A percentile compares a stretch with the other conserved stretches of the same genome.
Evolutionary conservation across 2,329 filamentous ascomycete genomes (phyloP).

Genomic region (Hypoxylon rubiginosum): DNA sequence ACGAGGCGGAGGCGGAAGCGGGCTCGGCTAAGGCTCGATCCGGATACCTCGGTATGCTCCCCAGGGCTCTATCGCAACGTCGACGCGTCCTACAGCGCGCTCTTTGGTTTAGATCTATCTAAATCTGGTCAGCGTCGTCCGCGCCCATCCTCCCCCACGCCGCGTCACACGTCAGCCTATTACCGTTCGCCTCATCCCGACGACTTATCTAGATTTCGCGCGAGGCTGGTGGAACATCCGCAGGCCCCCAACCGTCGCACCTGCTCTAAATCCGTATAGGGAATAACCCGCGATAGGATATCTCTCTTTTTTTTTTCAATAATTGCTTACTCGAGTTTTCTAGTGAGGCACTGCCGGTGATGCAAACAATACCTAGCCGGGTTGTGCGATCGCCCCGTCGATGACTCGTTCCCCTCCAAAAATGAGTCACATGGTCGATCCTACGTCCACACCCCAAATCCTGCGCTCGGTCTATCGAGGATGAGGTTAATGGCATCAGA

Average conservation of each 20-base stretch:
- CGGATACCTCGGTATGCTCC: slow-evolving; percentile 20
- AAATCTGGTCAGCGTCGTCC: slow-evolving; percentile 14
- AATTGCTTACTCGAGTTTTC: not conserved
- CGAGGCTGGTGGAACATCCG: slow-evolving; percentile 26
- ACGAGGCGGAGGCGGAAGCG: slow-evolving; percentile 23
- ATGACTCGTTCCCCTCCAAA: slow-evolving; percentile 4
- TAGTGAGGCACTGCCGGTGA: slow-evolving; percentile 10
- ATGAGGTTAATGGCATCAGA: slow-evolving; percentile 8
- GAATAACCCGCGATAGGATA: slow-evolving; percentile 4
- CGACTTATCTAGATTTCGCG: slow-evolving; percentile 21
- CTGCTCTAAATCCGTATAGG: slow-evolving; percentile 3
- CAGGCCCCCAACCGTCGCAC: slow-evolving; percentile 23
- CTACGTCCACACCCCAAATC: slow-evolving; percentile 21
- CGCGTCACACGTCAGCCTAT: slow-evolving; percentile 39
- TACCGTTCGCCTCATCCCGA: slow-evolving; percentile 28
- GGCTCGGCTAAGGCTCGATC: slow-evolving; percentile 20
- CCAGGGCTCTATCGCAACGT: slow-evolving; percentile 7
- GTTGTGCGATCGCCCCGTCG: slow-evolving; percentile 17
- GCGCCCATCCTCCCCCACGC: slow-evolving; percentile 9
- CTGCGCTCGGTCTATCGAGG: slow-evolving; percentile 15
- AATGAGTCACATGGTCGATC: slow-evolving; percentile 37
- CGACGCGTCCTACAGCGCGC: slow-evolving; percentile 32
- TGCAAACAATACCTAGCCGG: slow-evolving; percentile 14
- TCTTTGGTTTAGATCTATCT: slow-evolving; percentile 19
- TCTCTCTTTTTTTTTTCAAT: slow-evolving; percentile 7